Evolutionary conservation across 345 rosid species (phyloP).

Genomic region (Trapa incisa): DNA sequence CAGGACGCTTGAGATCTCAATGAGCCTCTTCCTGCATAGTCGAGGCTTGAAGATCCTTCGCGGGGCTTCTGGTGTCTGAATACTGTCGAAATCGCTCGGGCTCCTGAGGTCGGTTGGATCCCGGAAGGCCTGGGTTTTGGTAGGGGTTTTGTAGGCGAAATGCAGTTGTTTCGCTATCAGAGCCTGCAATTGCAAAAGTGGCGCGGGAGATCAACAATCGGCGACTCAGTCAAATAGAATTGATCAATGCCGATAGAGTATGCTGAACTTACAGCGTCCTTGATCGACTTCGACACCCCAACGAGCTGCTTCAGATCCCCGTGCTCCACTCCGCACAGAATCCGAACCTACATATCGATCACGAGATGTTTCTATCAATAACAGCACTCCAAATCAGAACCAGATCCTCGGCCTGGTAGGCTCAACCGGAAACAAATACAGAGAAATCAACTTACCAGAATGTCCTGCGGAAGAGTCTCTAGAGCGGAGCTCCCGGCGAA

Average conservation of each 20-base stretch:
- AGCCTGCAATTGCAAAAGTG: constrained; percentile 29
- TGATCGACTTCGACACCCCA: constrained; percentile 47
- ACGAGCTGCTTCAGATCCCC: constrained; percentile 57
- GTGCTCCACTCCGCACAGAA: constrained; percentile 59
- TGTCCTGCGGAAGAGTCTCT: constrained; percentile 64
- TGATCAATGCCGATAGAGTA: background rate
- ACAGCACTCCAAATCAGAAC: background rate
- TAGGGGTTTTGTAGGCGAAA: constrained; percentile 64
- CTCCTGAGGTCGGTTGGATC: constrained; percentile 7
- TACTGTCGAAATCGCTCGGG: constrained; percentile 20
- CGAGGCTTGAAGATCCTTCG: constrained; percentile 18
- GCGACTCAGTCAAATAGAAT: too few species aligned
- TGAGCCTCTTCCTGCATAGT: constrained; percentile 25
- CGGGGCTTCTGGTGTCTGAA: constrained; percentile 67
- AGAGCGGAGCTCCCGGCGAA: constrained; percentile 28
- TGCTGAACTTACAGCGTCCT: constrained; percentile 53
- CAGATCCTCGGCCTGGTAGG: too few species aligned
- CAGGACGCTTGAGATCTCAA: constrained; percentile 41
- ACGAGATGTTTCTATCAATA: background rate
- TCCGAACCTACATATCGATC: constrained; percentile 31
- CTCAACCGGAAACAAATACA: too few species aligned
- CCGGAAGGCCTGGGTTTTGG: constrained; percentile 37
- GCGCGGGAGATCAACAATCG: background rate
- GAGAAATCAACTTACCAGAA: constrained; percentile 32
- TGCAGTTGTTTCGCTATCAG: constrained; percentile 39